Conservation (phyloP, 1,284 basidiomycete genomes). For the Leccinum fuscescens region DNA sequence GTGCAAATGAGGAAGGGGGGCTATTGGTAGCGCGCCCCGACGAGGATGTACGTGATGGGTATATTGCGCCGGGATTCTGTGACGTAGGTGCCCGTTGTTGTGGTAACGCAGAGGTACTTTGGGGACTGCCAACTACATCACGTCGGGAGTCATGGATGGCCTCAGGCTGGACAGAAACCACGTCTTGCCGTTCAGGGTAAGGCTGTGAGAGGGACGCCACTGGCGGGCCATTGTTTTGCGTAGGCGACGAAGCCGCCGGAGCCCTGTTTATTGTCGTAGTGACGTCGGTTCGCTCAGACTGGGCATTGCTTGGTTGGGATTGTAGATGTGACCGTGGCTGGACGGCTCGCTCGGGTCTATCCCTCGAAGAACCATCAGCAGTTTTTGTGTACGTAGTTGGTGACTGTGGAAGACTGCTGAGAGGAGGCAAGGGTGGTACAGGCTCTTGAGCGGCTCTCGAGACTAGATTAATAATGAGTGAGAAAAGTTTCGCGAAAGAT, state of each 20-base stretch:
- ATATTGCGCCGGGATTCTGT: conserved; percentile 15
- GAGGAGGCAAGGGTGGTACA: conserved; percentile 57
- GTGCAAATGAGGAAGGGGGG: conserved; percentile 34
- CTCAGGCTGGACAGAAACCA: conserved; percentile 1
- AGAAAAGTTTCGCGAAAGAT: conserved; percentile 1
- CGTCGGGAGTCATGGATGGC: conserved; percentile 5
- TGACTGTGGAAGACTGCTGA: conserved; percentile 21
- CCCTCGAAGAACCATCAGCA: conserved; percentile 4
- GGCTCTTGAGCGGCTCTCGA: conserved; percentile 57
- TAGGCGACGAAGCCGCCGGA: not conserved
- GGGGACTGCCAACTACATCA: conserved; percentile 6
- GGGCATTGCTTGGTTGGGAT: not conserved
- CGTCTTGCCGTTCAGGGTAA: conserved; percentile 5
- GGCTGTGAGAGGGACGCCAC: conserved; percentile 5
- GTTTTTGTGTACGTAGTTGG: not conserved
- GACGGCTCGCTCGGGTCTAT: conserved; percentile 26
- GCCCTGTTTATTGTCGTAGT: not conserved
- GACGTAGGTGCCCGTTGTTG: conserved; percentile 18
- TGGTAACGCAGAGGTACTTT: conserved; percentile 21
- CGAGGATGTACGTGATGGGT: conserved; percentile 24
- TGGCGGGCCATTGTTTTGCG: conserved; percentile 6
- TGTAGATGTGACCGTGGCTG: conserved; percentile 18
- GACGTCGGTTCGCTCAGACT: conserved; percentile 1
- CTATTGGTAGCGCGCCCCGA: conserved; percentile 6
- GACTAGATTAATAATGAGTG: conserved; percentile 37